phyloP scores from a whole-genome alignment of 2,329 filamentous ascomycete species.

The Fusarium multiceps region DNA sequence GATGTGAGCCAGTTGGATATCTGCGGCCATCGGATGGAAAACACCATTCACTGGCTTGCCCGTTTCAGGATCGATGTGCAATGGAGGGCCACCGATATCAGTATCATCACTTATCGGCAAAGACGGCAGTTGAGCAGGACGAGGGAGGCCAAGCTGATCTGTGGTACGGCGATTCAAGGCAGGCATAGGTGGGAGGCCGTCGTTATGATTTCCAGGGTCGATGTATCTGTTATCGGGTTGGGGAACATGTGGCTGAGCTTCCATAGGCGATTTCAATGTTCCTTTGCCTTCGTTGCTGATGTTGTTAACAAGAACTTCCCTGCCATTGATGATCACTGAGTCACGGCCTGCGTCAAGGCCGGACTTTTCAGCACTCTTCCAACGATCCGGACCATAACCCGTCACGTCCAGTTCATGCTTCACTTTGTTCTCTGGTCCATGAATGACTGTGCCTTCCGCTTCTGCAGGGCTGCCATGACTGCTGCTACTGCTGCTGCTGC shows the following conservation, averaged over 20 bases:
- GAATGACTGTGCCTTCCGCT: conserved; percentile 33
- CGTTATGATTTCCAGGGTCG: conserved; percentile 54
- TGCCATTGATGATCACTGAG: conserved; percentile 73
- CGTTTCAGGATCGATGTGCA: conserved; percentile 62
- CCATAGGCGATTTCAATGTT: conserved; percentile 60
- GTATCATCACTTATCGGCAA: conserved; percentile 79
- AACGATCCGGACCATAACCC: conserved; percentile 80
- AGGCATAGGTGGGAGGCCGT: conserved; percentile 69
- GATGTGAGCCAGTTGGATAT: conserved; percentile 79
- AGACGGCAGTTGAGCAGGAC: conserved; percentile 75
- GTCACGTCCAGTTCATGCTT: conserved; percentile 80
- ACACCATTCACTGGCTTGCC: conserved; percentile 59
- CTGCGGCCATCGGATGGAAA: conserved; percentile 68
- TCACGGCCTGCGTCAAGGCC: conserved; percentile 75
- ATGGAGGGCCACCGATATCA: conserved; percentile 82
- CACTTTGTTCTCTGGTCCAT: conserved; percentile 65
- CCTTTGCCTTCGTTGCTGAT: conserved; percentile 73
- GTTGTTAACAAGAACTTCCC: conserved; percentile 77
- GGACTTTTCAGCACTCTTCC: conserved; percentile 72
- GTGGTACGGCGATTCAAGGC: conserved; percentile 69
- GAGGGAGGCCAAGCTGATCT: conserved; percentile 73
- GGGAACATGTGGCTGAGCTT: conserved; percentile 43
- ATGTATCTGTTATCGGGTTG: conserved; percentile 49
- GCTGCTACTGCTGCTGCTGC: conserved; percentile 10
- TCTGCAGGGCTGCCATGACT: conserved; percentile 4